phyloP scores from a whole-genome alignment of 768 basidiomycete genomes.

The Tylopilus sp. region DNA sequence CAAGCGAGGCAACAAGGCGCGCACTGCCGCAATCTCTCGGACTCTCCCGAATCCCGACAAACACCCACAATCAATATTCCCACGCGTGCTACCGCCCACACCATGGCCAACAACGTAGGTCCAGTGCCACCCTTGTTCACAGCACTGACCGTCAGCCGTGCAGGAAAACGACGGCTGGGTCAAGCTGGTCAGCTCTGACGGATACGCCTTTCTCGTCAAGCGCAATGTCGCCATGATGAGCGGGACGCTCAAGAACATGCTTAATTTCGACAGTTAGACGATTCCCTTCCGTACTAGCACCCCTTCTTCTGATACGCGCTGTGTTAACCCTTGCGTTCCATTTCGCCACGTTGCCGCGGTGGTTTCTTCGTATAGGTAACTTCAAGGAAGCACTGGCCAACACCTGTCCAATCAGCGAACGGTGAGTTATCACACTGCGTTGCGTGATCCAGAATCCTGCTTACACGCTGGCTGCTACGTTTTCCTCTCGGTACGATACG shows the following conservation, averaged over 20 bases:
- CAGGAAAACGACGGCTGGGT: conserved; percentile 58
- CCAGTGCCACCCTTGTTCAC: neutral
- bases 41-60: conserved; percentile 15
- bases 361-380: conserved; percentile 43
- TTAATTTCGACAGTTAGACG: conserved; percentile 62
- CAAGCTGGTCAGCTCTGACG: conserved; percentile 71
- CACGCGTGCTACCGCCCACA: conserved; percentile 11
- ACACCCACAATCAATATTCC: conserved; percentile 7
- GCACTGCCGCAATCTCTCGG: conserved; percentile 3
- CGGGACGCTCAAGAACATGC: conserved; percentile 78
- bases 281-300: conserved; percentile 17
- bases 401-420: conserved; percentile 65
- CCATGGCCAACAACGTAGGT: conserved; percentile 25
- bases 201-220: conserved; percentile 75
- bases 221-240: conserved; percentile 74
- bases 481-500: neutral
- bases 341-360: conserved; percentile 7
- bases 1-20: conserved; percentile 7
- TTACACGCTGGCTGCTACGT: neutral
- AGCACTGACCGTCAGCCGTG: neutral
- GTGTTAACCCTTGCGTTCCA: conserved; percentile 4
- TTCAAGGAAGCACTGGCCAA: conserved; percentile 75
- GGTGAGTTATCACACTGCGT: conserved; percentile 42
- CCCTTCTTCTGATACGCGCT: conserved; percentile 10
- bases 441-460: neutral